Percentiles rank a stretch among this genome's conserved stretches.
Evolutionary conservation across 805 yeast species (phyloP).

Genomic region (Metschnikowia similis): DNA sequence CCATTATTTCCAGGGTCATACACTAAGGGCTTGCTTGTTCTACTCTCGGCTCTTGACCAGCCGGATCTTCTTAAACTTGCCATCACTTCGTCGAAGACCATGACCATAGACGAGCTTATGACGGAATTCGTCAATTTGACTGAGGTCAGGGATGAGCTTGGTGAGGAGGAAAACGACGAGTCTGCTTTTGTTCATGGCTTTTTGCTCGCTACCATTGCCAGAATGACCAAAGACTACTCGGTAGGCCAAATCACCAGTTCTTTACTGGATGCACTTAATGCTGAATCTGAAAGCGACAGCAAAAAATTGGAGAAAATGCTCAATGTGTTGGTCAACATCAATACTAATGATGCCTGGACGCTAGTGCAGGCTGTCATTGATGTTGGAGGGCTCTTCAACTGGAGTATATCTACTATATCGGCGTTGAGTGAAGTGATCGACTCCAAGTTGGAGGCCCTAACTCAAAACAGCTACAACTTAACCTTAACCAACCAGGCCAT

Average conservation of each 20-base stretch:
- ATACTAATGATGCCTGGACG: conserved; percentile 52
- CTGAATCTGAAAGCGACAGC: conserved; percentile 22
- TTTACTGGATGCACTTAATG: conserved; percentile 32
- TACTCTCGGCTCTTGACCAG: conserved; percentile 38
- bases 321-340: conserved; percentile 27
- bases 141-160: conserved; percentile 15
- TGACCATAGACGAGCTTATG: conserved; percentile 61
- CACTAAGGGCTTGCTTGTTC: conserved; percentile 51
- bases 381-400: conserved; percentile 66
- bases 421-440: conserved; percentile 43
- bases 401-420: conserved; percentile 50
- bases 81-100: conserved; percentile 68
- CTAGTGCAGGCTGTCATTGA: conserved; percentile 65
- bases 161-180: conserved; percentile 8
- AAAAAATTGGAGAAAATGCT: conserved; percentile 37
- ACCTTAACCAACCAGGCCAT: conserved; percentile 46
- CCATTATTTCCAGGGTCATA: conserved; percentile 72
- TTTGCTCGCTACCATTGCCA: conserved; percentile 35
- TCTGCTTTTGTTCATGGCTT: conserved; percentile 13
- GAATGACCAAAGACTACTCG: conserved; percentile 65
- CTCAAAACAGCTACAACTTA: conserved; percentile 40
- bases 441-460: conserved; percentile 42
- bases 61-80: conserved; percentile 78
- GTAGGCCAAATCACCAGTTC: conserved; percentile 52
- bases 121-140: conserved; percentile 49